These are phyloP conservation scores for Ophiostoma sp. DNA, from an alignment of 2,329 filamentous ascomycete species.

Conservation along the genomic window DNA sequence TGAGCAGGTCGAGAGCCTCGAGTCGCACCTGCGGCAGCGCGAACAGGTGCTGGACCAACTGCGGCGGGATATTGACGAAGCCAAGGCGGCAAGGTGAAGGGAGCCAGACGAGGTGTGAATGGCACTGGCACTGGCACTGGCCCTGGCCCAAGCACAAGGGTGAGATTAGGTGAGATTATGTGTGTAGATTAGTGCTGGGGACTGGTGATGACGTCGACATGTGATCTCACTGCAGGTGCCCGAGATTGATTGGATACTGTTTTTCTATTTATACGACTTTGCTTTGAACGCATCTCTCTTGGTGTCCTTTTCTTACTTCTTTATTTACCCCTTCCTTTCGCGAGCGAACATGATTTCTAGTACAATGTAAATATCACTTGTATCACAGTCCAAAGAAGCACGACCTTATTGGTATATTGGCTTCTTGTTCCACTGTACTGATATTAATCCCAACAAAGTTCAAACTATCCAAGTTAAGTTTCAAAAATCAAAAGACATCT, in stretches of 20 bases:
- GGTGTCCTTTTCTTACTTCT: not conserved
- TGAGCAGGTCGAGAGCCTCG: conserved; percentile 89
- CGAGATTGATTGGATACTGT: not conserved
- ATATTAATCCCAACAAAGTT: no score
- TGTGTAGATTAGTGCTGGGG: not conserved
- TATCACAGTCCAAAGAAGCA: not conserved
- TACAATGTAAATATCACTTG: not conserved
- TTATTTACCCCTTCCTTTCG: not conserved
- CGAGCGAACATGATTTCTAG: not conserved
- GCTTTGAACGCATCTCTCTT: not conserved
- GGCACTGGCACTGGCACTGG: no score
- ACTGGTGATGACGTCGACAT: not conserved
- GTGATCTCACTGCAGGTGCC: not conserved
- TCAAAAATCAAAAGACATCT: not conserved
- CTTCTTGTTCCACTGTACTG: not conserved
- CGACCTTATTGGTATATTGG: not conserved
- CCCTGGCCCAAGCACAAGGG: not conserved
- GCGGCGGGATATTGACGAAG: conserved; percentile 73
- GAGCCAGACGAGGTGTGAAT: not conserved
- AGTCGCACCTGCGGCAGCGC: conserved; percentile 71
- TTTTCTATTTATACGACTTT: not conserved
- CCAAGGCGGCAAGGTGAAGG: conserved; percentile 52
- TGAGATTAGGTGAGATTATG: not conserved
- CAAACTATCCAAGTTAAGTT: not conserved
- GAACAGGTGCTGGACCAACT: conserved; percentile 71